phyloP scores from a whole-genome alignment of 345 rosid species.

The Arabidopsis arenosa region DNA sequence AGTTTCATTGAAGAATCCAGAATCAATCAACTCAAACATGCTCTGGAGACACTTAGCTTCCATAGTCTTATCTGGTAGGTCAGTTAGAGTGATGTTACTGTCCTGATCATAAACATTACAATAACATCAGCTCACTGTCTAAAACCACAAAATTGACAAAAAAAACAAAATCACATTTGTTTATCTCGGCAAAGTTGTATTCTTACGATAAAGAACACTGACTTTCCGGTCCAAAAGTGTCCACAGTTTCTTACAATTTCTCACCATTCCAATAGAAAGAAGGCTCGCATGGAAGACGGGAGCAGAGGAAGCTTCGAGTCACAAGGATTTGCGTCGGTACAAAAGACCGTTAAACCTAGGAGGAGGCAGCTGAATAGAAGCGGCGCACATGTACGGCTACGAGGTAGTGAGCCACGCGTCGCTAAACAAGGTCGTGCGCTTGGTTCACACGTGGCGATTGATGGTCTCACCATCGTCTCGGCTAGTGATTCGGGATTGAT shows the following conservation, averaged over 20 bases:
- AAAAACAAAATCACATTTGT: background rate
- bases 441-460: slow-evolving; percentile 28
- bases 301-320: slow-evolving; percentile 25
- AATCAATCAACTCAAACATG: slow-evolving; percentile 61
- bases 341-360: slow-evolving; percentile 23
- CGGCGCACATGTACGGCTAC: slow-evolving; percentile 18
- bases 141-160: background rate
- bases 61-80: slow-evolving; percentile 39
- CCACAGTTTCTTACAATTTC: slow-evolving; percentile 35
- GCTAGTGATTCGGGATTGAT: slow-evolving; percentile 2
- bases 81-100: slow-evolving; percentile 42
- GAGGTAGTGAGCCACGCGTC: slow-evolving; percentile 36
- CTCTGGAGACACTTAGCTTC: slow-evolving; percentile 51
- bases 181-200: slow-evolving; percentile 34
- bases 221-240: slow-evolving; percentile 20
- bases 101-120: slow-evolving; percentile 55
- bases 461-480: background rate
- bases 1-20: slow-evolving; percentile 67
- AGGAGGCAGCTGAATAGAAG: slow-evolving; percentile 11
- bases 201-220: slow-evolving; percentile 28
- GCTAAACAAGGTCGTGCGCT: slow-evolving; percentile 9
- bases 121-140: background rate
- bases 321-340: background rate
- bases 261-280: slow-evolving; percentile 31
- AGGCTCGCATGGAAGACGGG: slow-evolving; percentile 4